These are phyloP conservation scores for Spathaspora jeffriesii DNA, from an alignment of 1,139 yeast genomes.

Conservation along the genomic window DNA sequence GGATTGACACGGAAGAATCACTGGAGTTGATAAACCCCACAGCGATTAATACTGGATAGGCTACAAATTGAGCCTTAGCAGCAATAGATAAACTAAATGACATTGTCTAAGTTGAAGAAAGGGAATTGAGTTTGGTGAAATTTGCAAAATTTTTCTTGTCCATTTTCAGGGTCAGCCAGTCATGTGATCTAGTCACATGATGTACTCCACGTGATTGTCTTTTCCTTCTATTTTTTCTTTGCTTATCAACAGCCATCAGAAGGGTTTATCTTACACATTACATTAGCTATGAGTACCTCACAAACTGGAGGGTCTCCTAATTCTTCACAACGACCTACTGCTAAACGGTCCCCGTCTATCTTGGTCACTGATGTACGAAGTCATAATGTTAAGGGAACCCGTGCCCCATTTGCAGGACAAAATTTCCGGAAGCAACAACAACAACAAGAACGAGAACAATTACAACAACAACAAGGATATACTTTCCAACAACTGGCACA, in stretches of 20 bases:
- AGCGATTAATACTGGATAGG: constrained; percentile 80
- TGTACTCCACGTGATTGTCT: neutral
- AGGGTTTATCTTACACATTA: neutral
- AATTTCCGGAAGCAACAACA: constrained; percentile 36
- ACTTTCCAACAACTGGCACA: constrained; percentile 18
- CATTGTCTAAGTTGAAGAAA: constrained; percentile 16
- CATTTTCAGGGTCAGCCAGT: neutral
- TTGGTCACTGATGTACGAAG: constrained; percentile 87
- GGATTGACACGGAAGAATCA: constrained; percentile 46
- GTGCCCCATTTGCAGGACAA: constrained; percentile 88
- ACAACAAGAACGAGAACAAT: constrained; percentile 13
- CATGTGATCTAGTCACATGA: neutral
- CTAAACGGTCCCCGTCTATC: constrained; percentile 92
- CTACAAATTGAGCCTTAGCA: constrained; percentile 81
- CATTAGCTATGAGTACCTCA: neutral
- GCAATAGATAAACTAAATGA: constrained; percentile 60
- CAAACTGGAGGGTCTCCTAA: neutral
- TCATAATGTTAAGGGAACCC: constrained; percentile 51
- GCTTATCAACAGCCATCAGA: neutral
- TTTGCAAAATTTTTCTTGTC: neutral
- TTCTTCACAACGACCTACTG: constrained; percentile 52
- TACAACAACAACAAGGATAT: constrained; percentile 13
- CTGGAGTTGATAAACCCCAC: constrained; percentile 68
- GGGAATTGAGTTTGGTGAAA: neutral
- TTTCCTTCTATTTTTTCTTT: neutral